Percentiles rank a stretch among this genome's conserved stretches.
phyloP scores from a whole-genome alignment of 2,329 filamentous ascomycete species.

The Trichothecium sympodiale region DNA sequence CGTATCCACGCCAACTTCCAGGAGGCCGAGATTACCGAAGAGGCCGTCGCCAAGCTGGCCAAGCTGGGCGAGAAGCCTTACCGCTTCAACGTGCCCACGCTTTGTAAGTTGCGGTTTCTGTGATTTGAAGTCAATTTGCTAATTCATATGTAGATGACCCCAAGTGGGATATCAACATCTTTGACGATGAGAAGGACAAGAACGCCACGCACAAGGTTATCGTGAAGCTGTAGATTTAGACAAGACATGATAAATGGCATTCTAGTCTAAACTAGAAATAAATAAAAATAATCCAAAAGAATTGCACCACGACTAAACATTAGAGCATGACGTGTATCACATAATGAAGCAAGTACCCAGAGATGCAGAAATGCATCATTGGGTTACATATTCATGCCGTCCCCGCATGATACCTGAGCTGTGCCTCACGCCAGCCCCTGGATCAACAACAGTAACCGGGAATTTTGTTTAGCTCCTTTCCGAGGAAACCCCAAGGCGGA shows the following conservation, averaged over 20 bases:
- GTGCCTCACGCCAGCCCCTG: no score
- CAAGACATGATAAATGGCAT: no score
- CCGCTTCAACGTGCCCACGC: slow-evolving; percentile 33
- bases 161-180: slow-evolving; percentile 47
- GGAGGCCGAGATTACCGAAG: slow-evolving; percentile 49
- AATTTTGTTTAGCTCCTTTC: background rate
- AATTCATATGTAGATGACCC: slow-evolving; percentile 28
- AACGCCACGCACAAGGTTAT: slow-evolving; percentile 35
- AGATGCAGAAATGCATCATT: no score
- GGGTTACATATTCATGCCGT: no score
- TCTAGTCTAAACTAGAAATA: no score
- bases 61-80: slow-evolving; percentile 42
- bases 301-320: no score
- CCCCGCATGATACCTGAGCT: no score
- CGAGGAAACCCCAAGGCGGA: background rate
- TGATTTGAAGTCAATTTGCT: background rate
- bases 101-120: slow-evolving; percentile 20
- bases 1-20: slow-evolving; percentile 62
- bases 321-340: no score
- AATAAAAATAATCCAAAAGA: no score
- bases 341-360: no score
- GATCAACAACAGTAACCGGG: background rate
- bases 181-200: slow-evolving; percentile 41
- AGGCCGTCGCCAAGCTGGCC: slow-evolving; percentile 49
- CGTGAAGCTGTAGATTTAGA: slow-evolving; percentile 12